Base-by-base conservation (phyloP, 2,329 filamentous ascomycete species). In the Ophiosphaerella narmari region DNA sequence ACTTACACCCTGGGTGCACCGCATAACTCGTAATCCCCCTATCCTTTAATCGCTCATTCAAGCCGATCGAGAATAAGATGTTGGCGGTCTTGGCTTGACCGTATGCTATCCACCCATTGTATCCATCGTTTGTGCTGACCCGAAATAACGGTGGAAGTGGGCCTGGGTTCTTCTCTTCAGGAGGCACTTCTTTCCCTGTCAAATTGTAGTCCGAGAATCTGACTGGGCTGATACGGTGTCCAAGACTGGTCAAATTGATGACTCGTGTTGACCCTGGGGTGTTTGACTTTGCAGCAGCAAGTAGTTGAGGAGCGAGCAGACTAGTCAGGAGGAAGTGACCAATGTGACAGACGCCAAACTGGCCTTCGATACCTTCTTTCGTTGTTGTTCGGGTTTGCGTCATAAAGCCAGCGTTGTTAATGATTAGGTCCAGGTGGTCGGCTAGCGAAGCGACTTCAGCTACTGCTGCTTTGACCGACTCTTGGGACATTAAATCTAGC, bases 271-370 rank as follows among this genome's bases (percentile, higher is more conserved):
- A 37, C 3, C 64, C 62, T 4, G 51, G 38, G 2, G 54, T 14
- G 16, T 72, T 75, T 2, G 76, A 74, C 18, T 68, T 59, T 2
- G 66, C 59, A 7, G 60, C 55, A 6, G 46, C 38, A 13, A 73
- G 59, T 24, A 81, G 62, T 1, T 65, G 66, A 1, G 74, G 74
- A 8, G 77, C 56, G 1, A 82, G 66, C 1, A 77, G 60, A 31
- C 74, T 75, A 7, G 73, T 78, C 7, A 81, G 57, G 0, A 80
- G 65, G 7, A 77, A 77, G 52, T 79, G 78, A 3, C 77, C 79
- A 33, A 80, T 63, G 54, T 80, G 76, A 50, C 80, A 79, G 4
- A 70, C 74, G 18, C 75, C 78, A 41, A 80, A 76, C 46, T 80
- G 76, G 7, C 74, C 67, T 60, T 81, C 78, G 48, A 77, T 77